phyloP scores from a whole-genome alignment of 192 early-diverging fungal genomes.

The Geranomyces michiganensis region DNA sequence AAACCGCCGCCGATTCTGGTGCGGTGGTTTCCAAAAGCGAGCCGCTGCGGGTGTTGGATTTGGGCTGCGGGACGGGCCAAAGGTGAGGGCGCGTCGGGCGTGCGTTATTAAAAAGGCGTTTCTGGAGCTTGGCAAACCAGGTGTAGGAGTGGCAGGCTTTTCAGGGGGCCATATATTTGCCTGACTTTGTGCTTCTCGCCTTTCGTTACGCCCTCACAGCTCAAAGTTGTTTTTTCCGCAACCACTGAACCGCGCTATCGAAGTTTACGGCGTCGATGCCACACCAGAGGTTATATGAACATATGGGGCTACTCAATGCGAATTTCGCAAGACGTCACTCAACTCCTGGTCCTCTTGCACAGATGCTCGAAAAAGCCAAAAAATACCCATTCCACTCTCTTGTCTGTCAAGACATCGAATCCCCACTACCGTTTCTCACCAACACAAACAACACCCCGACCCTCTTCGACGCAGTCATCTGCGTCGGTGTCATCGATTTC shows the following conservation, averaged over 20 bases:
- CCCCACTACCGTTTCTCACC: slow-evolving; percentile 13
- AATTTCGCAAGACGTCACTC: too few relatives aligned
- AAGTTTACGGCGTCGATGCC: slow-evolving; percentile 38
- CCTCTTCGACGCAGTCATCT: slow-evolving; percentile 32
- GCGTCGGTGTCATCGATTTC: slow-evolving; percentile 40
- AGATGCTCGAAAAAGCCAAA: slow-evolving; percentile 39
- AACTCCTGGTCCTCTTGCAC: too few relatives aligned
- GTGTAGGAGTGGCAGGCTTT: too few relatives aligned
- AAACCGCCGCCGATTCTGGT: not conserved
- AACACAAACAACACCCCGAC: too few relatives aligned
- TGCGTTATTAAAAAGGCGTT: too few relatives aligned
- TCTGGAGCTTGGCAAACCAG: too few relatives aligned
- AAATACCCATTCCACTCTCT: slow-evolving; percentile 29
- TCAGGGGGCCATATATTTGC: too few relatives aligned
- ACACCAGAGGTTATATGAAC: slow-evolving; percentile 45
- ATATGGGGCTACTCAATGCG: too few relatives aligned
- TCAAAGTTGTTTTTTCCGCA: slow-evolving; percentile 30
- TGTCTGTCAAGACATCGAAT: slow-evolving; percentile 34
- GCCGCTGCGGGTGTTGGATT: slow-evolving; percentile 23
- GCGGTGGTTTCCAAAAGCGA: not conserved
- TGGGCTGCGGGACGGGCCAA: slow-evolving; percentile 40
- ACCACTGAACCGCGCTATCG: not conserved
- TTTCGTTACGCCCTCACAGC: slow-evolving; percentile 20
- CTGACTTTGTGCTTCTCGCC: too few relatives aligned
- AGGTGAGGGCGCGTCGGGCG: too few relatives aligned